Conservation (phyloP, 2,329 filamentous ascomycete genomes). For the Claviceps sp. region DNA sequence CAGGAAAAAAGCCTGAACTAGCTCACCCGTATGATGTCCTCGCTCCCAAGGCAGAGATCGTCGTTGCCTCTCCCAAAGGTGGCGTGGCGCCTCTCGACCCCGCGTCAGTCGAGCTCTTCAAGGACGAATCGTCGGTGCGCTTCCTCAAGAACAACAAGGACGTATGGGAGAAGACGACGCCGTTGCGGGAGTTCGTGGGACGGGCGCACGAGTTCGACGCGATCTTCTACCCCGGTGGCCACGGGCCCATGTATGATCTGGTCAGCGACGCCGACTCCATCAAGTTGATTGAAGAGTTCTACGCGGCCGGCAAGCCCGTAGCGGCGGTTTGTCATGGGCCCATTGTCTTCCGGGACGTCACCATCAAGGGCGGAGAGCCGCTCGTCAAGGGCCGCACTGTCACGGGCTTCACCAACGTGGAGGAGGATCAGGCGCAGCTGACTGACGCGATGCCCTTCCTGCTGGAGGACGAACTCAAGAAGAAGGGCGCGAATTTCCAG, state of each 20-base stretch:
- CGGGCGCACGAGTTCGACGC: conserved; percentile 50
- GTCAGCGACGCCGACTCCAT: conserved; percentile 41
- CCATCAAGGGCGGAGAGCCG: conserved; percentile 32
- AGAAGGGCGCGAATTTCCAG: conserved; percentile 39
- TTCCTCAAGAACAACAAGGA: conserved; percentile 43
- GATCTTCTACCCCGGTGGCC: conserved; percentile 43
- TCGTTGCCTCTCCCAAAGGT: conserved; percentile 48
- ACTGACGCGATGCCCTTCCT: conserved; percentile 43
- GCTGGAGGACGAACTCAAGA: conserved; percentile 41
- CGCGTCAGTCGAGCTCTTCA: conserved; percentile 39
- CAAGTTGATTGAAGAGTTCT: conserved; percentile 49
- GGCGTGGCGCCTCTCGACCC: conserved; percentile 50
- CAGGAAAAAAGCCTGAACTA: conserved; percentile 37
- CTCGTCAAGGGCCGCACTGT: conserved; percentile 43
- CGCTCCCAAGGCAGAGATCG: conserved; percentile 36
- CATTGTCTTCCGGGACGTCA: conserved; percentile 46
- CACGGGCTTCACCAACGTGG: conserved; percentile 50
- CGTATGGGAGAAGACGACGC: conserved; percentile 51
- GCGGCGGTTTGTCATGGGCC: conserved; percentile 59
- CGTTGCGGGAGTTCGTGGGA: conserved; percentile 42
- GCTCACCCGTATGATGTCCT: conserved; percentile 52
- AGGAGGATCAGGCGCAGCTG: conserved; percentile 32
- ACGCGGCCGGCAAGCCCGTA: conserved; percentile 45
- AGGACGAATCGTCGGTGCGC: conserved; percentile 36
- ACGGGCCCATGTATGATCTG: conserved; percentile 57